These are phyloP conservation scores for Plasmodium fragile DNA, from an alignment of 169 alveolate species.

Conservation along the genomic window DNA sequence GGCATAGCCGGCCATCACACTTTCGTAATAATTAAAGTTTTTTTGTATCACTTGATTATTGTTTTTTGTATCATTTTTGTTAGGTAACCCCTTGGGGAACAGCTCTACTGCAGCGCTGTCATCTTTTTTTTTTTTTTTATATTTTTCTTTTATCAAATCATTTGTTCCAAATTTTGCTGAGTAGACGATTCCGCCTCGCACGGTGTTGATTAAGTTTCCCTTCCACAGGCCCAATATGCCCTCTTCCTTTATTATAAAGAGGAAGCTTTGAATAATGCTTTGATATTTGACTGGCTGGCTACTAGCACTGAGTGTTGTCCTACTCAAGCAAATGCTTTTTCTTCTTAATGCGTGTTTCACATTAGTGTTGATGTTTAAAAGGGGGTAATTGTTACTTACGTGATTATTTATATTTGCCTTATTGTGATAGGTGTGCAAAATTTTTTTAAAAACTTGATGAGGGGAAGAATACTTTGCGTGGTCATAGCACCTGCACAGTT, in stretches of 20 bases:
- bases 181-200: conserved; percentile 89
- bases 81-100: conserved; percentile 11
- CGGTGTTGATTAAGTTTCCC: conserved; percentile 88
- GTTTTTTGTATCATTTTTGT: conserved; percentile 22
- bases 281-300: conserved; percentile 79
- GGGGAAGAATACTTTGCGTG: not conserved
- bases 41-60: not conserved
- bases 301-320: not conserved
- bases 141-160: conserved; percentile 83
- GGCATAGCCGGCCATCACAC: conserved; percentile 86
- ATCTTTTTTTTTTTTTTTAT: conserved; percentile 69
- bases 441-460: conserved; percentile 43
- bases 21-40: conserved; percentile 70
- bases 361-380: conserved; percentile 30
- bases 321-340: conserved; percentile 3
- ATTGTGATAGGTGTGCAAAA: not conserved
- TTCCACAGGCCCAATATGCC: conserved; percentile 90
- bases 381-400: conserved; percentile 28
- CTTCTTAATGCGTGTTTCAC: conserved; percentile 13
- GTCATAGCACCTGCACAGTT: conserved; percentile 8
- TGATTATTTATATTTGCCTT: conserved; percentile 26
- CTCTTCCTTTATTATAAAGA: conserved; percentile 87
- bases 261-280: conserved; percentile 81
- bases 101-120: conserved; percentile 17
- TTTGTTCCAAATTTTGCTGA: conserved; percentile 90